Evolutionary conservation across 169 alveolate species (phyloP).

Genomic region (Perkinsus olseni): DNA sequence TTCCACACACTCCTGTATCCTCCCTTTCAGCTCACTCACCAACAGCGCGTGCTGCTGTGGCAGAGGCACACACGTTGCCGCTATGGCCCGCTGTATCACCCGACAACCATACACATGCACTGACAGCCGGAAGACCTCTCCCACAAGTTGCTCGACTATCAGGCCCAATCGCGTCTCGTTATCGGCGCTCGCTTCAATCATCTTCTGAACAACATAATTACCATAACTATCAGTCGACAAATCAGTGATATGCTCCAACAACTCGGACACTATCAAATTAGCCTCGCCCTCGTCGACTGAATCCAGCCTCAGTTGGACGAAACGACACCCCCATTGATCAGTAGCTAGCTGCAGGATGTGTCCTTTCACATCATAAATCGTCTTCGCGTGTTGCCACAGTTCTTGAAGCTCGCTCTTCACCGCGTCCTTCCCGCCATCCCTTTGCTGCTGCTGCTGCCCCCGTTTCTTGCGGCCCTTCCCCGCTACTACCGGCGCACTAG

Average conservation of each 20-base stretch:
- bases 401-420: not conserved
- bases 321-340: not conserved
- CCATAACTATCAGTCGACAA: constrained; percentile 9
- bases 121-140: constrained; percentile 45
- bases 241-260: not conserved
- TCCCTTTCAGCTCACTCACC: constrained; percentile 41
- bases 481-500: not conserved
- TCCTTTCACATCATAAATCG: not conserved
- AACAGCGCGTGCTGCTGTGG: constrained; percentile 32
- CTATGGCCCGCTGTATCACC: constrained; percentile 57
- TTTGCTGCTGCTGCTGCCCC: not conserved
- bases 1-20: constrained; percentile 40
- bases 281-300: not conserved
- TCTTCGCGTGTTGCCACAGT: not conserved
- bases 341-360: not conserved
- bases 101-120: constrained; percentile 62
- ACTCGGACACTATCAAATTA: not conserved
- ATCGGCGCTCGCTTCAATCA: constrained; percentile 36
- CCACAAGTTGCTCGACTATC: constrained; percentile 35
- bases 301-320: not conserved
- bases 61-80: constrained; percentile 26
- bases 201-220: constrained; percentile 3
- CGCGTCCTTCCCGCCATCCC: not conserved
- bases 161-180: constrained; percentile 15
- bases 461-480: not conserved